Conservation (phyloP, 805 yeast species). For the Starmerella stellata region DNA sequence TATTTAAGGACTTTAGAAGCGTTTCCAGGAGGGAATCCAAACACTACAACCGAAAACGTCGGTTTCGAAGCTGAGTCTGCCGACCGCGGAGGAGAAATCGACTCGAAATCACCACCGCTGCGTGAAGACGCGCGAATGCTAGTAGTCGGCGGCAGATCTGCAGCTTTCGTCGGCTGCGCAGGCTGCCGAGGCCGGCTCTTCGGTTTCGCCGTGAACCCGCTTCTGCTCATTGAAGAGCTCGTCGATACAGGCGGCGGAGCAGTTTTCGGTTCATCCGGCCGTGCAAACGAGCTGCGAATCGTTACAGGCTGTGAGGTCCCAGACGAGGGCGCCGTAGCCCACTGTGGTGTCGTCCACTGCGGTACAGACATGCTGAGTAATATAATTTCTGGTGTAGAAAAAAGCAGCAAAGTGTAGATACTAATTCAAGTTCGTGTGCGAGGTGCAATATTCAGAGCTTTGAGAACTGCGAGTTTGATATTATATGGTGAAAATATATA, state of each 20-base stretch:
- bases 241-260: background rate
- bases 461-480: too few relatives aligned
- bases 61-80: background rate
- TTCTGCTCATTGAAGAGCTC: background rate
- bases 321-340: background rate
- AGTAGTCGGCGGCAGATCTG: constrained; percentile 12
- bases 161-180: constrained; percentile 2
- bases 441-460: too few relatives aligned
- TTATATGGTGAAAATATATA: too few relatives aligned
- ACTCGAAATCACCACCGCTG: background rate
- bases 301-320: constrained; percentile 10
- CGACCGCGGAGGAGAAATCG: background rate
- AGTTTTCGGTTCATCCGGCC: constrained; percentile 7
- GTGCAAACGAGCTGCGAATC: constrained; percentile 15
- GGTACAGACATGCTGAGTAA: background rate
- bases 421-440: too few relatives aligned
- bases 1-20: constrained; percentile 49
- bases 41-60: constrained; percentile 50
- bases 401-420: too few relatives aligned
- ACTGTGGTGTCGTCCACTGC: background rate
- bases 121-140: constrained; percentile 7
- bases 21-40: constrained; percentile 71
- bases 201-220: constrained; percentile 11
- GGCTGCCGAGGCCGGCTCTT: constrained; percentile 4
- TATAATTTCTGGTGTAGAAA: too few relatives aligned